Percentiles rank a stretch among this genome's conserved stretches.
Conservation (phyloP, 2,329 filamentous ascomycete genomes). For the Atkinsonella texensis region DNA sequence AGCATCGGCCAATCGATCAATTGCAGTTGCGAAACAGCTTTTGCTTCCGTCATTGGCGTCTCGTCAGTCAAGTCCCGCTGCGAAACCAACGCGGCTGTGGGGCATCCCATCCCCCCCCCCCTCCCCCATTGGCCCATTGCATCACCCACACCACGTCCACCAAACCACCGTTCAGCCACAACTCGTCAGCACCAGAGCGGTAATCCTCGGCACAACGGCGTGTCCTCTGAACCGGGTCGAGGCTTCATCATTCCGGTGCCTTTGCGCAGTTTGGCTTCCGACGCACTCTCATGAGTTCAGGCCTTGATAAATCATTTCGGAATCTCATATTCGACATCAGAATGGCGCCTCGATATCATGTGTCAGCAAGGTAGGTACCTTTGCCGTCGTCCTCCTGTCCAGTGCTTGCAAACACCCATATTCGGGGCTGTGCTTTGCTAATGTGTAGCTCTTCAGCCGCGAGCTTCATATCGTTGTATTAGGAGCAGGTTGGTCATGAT, state of each 20-base stretch:
- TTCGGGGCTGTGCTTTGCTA: neutral
- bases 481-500: slow-evolving; percentile 52
- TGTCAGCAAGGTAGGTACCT: slow-evolving; percentile 6
- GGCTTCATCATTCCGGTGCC: neutral
- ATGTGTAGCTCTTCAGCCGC: slow-evolving; percentile 34
- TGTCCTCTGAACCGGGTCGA: neutral
- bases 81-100: neutral
- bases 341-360: slow-evolving; percentile 10
- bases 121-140: neutral
- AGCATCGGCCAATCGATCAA: neutral
- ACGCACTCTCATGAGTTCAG: neutral
- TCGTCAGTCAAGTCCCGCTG: neutral
- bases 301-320: neutral
- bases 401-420: neutral
- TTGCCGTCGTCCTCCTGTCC: neutral
- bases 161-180: too few species aligned
- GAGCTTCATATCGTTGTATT: slow-evolving; percentile 77
- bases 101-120: too few species aligned
- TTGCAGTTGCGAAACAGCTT: neutral
- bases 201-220: too few species aligned
- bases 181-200: neutral
- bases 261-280: neutral
- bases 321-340: neutral
- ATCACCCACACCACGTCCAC: neutral
- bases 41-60: neutral